These are phyloP conservation scores for Physaria fendleri DNA, from an alignment of 345 rosid species.

Conservation along the genomic window DNA sequence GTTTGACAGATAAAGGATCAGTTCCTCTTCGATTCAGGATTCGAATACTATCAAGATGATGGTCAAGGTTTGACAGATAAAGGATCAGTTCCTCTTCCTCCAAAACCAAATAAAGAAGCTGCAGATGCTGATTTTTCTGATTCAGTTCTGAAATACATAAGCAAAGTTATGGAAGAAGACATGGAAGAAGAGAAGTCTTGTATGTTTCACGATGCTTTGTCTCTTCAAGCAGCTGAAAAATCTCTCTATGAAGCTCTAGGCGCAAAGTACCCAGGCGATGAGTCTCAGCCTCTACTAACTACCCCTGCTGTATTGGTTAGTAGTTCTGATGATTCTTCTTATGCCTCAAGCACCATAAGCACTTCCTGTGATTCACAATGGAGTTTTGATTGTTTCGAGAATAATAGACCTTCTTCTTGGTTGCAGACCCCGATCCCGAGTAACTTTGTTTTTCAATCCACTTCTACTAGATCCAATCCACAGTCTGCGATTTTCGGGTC, in stretches of 20 bases:
- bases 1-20: too few relatives aligned
- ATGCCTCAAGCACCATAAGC: slow-evolving; percentile 24
- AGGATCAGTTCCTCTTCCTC: slow-evolving; percentile 8
- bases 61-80: slow-evolving; percentile 30
- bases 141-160: slow-evolving; percentile 52
- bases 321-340: slow-evolving; percentile 33
- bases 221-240: slow-evolving; percentile 69
- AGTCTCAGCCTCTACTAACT: slow-evolving; percentile 13
- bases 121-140: slow-evolving; percentile 47
- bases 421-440: slow-evolving; percentile 25
- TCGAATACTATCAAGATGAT: too few relatives aligned
- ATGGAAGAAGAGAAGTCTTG: slow-evolving; percentile 49
- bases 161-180: slow-evolving; percentile 71
- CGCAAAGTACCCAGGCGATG: slow-evolving; percentile 38
- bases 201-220: slow-evolving; percentile 56
- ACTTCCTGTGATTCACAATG: slow-evolving; percentile 35
- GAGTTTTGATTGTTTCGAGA: slow-evolving; percentile 38
- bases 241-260: slow-evolving; percentile 65
- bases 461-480: slow-evolving; percentile 7
- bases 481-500: slow-evolving; percentile 27
- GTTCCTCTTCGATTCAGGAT: too few relatives aligned
- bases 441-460: slow-evolving; percentile 47
- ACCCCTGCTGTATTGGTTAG: slow-evolving; percentile 29
- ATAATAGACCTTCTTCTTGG: slow-evolving; percentile 25
- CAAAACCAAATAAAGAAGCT: slow-evolving; percentile 26